A percentile compares a stretch with the other conserved stretches of the same genome.
Conservation (phyloP, 495 filamentous ascomycete species). For the Hyaloscypha finlandica region DNA sequence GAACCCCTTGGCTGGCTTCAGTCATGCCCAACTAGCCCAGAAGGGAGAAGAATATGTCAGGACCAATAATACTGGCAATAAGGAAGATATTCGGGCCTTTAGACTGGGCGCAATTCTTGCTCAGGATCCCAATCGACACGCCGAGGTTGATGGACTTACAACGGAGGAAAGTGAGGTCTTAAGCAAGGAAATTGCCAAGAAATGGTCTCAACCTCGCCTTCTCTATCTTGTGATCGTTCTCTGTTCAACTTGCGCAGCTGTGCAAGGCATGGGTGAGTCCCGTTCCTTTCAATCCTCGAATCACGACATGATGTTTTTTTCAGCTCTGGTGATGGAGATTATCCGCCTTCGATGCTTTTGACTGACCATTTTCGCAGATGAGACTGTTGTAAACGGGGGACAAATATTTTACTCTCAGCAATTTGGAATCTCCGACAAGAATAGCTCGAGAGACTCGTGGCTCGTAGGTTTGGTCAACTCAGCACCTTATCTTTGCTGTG, state of each 20-base stretch:
- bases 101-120: constrained; percentile 73
- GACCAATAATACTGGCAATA: constrained; percentile 62
- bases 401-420: constrained; percentile 19
- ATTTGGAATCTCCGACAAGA: constrained; percentile 34
- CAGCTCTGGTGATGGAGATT: too few species aligned
- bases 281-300: neutral
- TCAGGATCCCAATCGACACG: constrained; percentile 49
- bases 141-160: constrained; percentile 55
- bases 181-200: constrained; percentile 62
- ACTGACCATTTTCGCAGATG: constrained; percentile 6
- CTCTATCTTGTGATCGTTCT: constrained; percentile 69
- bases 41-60: constrained; percentile 68
- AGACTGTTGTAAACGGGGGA: constrained; percentile 28
- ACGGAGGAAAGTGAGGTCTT: constrained; percentile 59
- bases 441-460: constrained; percentile 59
- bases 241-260: constrained; percentile 64
- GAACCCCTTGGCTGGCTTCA: constrained; percentile 69
- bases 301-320: too few species aligned
- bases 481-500: constrained; percentile 42
- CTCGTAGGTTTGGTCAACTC: constrained; percentile 65
- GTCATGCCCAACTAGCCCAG: constrained; percentile 56
- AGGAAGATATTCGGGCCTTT: constrained; percentile 68
- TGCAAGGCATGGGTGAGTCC: constrained; percentile 66
- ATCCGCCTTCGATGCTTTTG: neutral
- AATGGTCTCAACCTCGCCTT: constrained; percentile 69